A percentile compares a stretch with the other conserved stretches of the same genome.
Evolutionary conservation across 2,329 filamentous ascomycete species (phyloP).

Genomic region (Aspergillus sp.): DNA sequence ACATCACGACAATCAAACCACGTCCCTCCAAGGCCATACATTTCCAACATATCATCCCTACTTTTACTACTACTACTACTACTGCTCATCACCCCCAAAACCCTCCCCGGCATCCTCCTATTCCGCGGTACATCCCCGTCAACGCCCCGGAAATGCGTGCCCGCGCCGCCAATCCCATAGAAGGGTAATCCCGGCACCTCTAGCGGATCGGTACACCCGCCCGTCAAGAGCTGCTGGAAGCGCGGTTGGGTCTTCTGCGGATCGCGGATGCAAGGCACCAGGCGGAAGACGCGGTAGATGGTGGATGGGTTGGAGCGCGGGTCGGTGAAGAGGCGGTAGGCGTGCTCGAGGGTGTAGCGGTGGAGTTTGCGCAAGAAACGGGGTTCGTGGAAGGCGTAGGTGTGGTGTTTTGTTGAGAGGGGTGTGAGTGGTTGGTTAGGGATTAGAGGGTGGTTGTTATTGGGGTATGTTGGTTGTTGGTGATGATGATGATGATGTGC

Average conservation of each 20-base stretch:
- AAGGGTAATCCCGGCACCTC: slow-evolving; percentile 64
- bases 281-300: slow-evolving; percentile 65
- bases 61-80: no score
- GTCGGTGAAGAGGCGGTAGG: slow-evolving; percentile 57
- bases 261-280: slow-evolving; percentile 63
- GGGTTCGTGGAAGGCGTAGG: background rate
- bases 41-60: background rate
- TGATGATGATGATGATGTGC: no score
- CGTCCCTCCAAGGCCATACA: slow-evolving; percentile 21
- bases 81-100: slow-evolving; percentile 15
- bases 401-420: background rate
- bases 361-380: slow-evolving; percentile 62
- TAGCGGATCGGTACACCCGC: slow-evolving; percentile 52
- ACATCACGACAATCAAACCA: slow-evolving; percentile 29
- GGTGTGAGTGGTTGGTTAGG: background rate
- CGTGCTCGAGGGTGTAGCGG: slow-evolving; percentile 65
- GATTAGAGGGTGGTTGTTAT: no score
- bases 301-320: slow-evolving; percentile 50
- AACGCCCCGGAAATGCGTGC: slow-evolving; percentile 61
- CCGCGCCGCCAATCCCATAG: slow-evolving; percentile 67
- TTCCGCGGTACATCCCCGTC: slow-evolving; percentile 35
- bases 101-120: slow-evolving; percentile 25
- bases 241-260: slow-evolving; percentile 42
- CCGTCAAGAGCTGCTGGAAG: slow-evolving; percentile 43
- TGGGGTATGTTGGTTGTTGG: no score